Base-by-base conservation (phyloP, 2,329 filamentous ascomycete species). In the Colletotrichum camelliae region DNA sequence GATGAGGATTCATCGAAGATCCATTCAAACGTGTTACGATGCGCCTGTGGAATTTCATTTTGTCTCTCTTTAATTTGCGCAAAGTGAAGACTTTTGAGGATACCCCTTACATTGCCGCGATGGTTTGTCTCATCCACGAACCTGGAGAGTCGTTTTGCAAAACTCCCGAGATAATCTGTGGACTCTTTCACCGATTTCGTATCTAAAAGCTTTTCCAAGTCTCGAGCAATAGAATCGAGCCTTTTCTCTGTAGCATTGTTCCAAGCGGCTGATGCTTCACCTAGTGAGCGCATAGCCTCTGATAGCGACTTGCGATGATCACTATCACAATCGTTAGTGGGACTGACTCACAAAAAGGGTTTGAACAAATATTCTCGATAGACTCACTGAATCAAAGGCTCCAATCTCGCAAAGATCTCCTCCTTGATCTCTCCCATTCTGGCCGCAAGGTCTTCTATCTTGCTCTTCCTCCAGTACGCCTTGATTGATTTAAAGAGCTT, bases 11-110 rank as follows among this genome's bases (percentile, higher is more conserved):
- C 65, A 5, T 80, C 74, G 52, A 85, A 86, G 2, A 85, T 81
- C 85, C 85, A 86, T 39, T 85, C 79, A 35, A 86, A 83, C 0
- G 85, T 86, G 7, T 80, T 78, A 0, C 75, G 77, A n/a, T 86
- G 84, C 1, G 83, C 85, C 1, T 67, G 77, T 52, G 84, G 82
- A 71, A 89, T 86, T 5, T 74, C 52, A 13, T 31, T 55, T 4
- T 76, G 65, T 2, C 66, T 66, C 15, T 74, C 61, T 7, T 61
- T 67, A 2, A 72, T 75, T 7, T 70, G 61, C 5, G 48, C 27
- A 18, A 75, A 75, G 5, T 24, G 37, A 1, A 75, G 73, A 57
- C 60, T 67, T 29, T 18, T n/a, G 1, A 75, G 69, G 13, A 75
- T 70, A 1, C 4, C 15, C 18, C 39, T 6, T 13, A 68, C 5